Percentiles rank a stretch among this genome's conserved stretches.
Evolutionary conservation across 441 rosid genomes (phyloP).

Genomic region (Populus hybrid): DNA sequence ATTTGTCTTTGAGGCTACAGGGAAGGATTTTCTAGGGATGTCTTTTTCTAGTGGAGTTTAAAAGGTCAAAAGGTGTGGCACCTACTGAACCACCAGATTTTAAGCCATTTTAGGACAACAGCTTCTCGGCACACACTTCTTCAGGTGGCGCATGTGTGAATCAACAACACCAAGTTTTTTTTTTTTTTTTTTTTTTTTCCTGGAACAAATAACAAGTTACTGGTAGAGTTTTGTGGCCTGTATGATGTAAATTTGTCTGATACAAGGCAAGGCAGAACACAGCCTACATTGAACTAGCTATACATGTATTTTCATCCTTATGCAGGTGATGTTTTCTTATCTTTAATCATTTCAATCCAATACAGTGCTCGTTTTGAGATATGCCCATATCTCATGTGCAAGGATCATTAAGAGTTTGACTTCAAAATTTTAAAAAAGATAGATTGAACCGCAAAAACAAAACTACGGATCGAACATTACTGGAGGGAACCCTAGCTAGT

Average conservation of each 20-base stretch:
- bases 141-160: neutral
- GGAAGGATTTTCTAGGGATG: constrained; percentile 29
- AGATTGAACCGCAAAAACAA: no score
- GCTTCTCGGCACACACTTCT: neutral
- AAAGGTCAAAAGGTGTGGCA: constrained; percentile 34
- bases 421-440: no score
- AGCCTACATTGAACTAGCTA: neutral
- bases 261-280: neutral
- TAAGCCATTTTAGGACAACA: neutral
- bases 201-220: neutral
- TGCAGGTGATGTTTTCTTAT: no score
- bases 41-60: constrained; percentile 27
- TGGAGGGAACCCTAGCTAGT: no score
- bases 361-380: no score
- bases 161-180: neutral
- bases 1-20: constrained; percentile 6
- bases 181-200: neutral
- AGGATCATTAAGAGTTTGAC: no score
- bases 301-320: no score
- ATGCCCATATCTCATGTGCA: no score
- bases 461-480: no score
- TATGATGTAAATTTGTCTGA: neutral
- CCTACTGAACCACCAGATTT: constrained; percentile 4
- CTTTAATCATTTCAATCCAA: neutral
- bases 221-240: neutral